Percentiles rank a stretch among this genome's conserved stretches.
These are phyloP conservation scores for Globisporangium cederbergense DNA, from an alignment of 352 stramenopile genomes.

Conservation along the genomic window DNA sequence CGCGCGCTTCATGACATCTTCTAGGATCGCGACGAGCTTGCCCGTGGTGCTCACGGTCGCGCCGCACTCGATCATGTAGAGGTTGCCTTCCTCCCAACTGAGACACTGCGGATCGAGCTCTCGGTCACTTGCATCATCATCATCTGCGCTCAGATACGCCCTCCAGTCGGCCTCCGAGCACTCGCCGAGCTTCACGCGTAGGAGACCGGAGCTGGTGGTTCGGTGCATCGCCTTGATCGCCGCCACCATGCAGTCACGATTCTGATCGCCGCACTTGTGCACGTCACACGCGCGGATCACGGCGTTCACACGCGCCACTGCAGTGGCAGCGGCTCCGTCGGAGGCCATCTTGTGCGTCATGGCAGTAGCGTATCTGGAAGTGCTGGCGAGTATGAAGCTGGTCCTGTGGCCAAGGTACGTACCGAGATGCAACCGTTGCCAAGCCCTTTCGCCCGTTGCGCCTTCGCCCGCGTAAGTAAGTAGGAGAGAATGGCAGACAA, in stretches of 20 bases:
- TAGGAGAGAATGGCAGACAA: too few relatives aligned
- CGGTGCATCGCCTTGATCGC: neutral
- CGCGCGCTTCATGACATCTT: neutral
- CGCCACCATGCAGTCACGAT: neutral
- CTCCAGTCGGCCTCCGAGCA: neutral
- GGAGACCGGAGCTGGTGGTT: neutral
- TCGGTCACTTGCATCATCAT: neutral
- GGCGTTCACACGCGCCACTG: conserved; percentile 1
- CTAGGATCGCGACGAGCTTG: neutral
- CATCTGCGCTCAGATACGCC: neutral
- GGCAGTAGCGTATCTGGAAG: neutral
- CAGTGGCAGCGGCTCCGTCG: neutral
- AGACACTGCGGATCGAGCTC: neutral
- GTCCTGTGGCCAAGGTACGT: too few relatives aligned
- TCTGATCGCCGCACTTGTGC: neutral
- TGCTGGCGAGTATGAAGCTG: neutral
- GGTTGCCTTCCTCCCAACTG: neutral
- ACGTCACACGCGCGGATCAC: neutral
- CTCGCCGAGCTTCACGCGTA: neutral
- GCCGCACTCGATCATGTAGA: neutral
- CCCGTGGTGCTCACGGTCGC: neutral
- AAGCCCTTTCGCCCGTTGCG: too few relatives aligned
- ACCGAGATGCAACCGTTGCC: too few relatives aligned
- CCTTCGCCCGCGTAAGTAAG: too few relatives aligned
- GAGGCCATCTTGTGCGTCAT: neutral